These are phyloP conservation scores for Trichoderma lentiforme DNA, from an alignment of 2,329 filamentous ascomycete genomes.

Conservation along the genomic window DNA sequence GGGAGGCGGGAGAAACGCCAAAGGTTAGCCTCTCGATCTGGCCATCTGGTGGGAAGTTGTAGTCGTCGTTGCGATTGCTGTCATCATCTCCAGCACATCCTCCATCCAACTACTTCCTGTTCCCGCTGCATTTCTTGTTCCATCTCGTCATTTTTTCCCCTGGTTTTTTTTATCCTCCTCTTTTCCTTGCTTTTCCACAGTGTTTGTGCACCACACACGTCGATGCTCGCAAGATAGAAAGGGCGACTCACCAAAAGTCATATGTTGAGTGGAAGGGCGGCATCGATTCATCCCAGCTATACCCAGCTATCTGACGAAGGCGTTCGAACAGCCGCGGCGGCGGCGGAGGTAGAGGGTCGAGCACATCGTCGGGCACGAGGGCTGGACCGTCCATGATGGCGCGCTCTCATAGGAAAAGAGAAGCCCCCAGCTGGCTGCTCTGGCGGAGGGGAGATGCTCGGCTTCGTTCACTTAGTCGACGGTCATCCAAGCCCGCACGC, in stretches of 20 bases:
- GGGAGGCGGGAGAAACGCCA: neutral
- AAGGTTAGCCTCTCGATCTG: neutral
- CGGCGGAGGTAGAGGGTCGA: slow-evolving; percentile 62
- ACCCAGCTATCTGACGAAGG: slow-evolving; percentile 68
- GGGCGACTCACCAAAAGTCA: slow-evolving; percentile 69
- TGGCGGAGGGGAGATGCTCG: slow-evolving; percentile 3
- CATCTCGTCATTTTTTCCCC: neutral
- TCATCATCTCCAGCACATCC: neutral
- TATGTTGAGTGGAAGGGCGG: slow-evolving; percentile 66
- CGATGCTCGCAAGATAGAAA: neutral
- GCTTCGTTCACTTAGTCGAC: slow-evolving; percentile 20
- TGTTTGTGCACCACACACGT: neutral
- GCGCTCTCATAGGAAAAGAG: slow-evolving; percentile 21
- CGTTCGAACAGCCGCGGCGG: slow-evolving; percentile 69
- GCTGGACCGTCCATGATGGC: slow-evolving; percentile 51
- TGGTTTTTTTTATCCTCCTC: neutral
- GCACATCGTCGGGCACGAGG: slow-evolving; percentile 50
- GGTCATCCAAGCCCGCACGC: slow-evolving; percentile 26
- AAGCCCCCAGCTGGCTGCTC: slow-evolving; percentile 15
- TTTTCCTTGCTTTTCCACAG: neutral
- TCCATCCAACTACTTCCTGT: neutral
- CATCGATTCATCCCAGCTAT: slow-evolving; percentile 68
- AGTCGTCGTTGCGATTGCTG: neutral
- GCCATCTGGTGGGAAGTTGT: neutral
- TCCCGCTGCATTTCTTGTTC: neutral